Evolutionary conservation across 1,284 basidiomycete genomes (phyloP).

Genomic region (Microbotryum silenes-acaulis): DNA sequence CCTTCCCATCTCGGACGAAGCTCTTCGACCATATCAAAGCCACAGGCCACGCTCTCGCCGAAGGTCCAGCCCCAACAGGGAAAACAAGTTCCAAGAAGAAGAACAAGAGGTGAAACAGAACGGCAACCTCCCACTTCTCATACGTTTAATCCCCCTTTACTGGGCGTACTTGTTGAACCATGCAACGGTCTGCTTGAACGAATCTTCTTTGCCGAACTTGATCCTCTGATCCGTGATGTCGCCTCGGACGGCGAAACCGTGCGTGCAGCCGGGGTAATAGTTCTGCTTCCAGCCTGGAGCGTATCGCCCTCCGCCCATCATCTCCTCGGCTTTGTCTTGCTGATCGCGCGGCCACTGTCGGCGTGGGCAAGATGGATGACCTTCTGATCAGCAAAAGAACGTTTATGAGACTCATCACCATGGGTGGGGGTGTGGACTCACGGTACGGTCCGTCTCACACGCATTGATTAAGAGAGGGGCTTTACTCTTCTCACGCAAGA

Average conservation of each 20-base stretch:
- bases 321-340: background rate
- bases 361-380: background rate
- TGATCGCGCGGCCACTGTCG: background rate
- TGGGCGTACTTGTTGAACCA: constrained; percentile 4
- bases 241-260: constrained; percentile 54
- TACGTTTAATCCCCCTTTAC: background rate
- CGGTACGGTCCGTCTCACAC: constrained; percentile 37
- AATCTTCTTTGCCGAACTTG: background rate
- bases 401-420: background rate
- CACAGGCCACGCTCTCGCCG: constrained; percentile 62
- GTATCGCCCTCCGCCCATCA: background rate
- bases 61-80: constrained; percentile 20
- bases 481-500: constrained; percentile 27
- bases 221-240: constrained; percentile 43
- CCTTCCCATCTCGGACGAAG: constrained; percentile 66
- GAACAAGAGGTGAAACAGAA: constrained; percentile 11
- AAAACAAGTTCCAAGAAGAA: constrained; percentile 17
- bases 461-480: constrained; percentile 40
- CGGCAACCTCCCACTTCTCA: background rate
- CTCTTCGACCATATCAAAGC: constrained; percentile 68
- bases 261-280: constrained; percentile 45
- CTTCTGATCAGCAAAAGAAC: constrained; percentile 2
- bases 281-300: constrained; percentile 1
- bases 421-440: background rate
- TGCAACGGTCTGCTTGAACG: background rate